phyloP scores from a whole-genome alignment of 495 filamentous ascomycete genomes.

The Thermochaetoides thermophila region DNA sequence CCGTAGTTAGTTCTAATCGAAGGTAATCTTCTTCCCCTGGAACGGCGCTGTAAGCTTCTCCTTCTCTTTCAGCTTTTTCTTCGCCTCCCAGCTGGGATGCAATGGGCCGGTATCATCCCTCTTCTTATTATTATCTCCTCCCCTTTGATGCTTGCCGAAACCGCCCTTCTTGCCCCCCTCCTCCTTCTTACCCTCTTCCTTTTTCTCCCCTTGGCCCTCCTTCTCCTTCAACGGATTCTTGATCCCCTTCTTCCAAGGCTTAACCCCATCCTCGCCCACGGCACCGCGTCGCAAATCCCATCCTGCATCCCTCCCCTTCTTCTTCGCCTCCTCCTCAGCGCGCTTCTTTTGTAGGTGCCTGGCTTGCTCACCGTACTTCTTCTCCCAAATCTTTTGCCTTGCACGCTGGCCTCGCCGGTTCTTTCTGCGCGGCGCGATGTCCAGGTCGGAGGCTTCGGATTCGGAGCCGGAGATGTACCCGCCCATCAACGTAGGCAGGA shows the following conservation, averaged over 20 bases:
- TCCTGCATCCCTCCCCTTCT: slow-evolving; percentile 25
- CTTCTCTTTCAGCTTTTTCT: slow-evolving; percentile 67
- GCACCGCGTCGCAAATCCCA: slow-evolving; percentile 40
- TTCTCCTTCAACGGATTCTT: slow-evolving; percentile 9
- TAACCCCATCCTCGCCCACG: slow-evolving; percentile 21
- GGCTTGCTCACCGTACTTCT: slow-evolving; percentile 51
- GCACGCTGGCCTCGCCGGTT: slow-evolving; percentile 85
- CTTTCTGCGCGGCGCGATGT: slow-evolving; percentile 39
- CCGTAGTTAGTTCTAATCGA: slow-evolving; percentile 43
- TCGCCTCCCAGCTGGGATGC: slow-evolving; percentile 92
- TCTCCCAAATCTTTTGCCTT: slow-evolving; percentile 75
- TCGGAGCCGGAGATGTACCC: slow-evolving; percentile 90
- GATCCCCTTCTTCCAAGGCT: slow-evolving; percentile 33
- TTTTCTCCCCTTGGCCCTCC: slow-evolving; percentile 3
- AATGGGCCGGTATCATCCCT: slow-evolving; percentile 49
- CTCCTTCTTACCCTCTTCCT: slow-evolving; percentile 3
- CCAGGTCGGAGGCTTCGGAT: slow-evolving; percentile 36
- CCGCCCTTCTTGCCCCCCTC: too few species aligned
- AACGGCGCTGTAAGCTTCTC: slow-evolving; percentile 45
- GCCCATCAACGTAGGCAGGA: slow-evolving; percentile 78
- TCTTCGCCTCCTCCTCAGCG: too few species aligned
- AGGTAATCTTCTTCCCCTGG: slow-evolving; percentile 78
- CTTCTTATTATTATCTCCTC: too few species aligned
- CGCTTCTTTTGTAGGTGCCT: slow-evolving; percentile 15
- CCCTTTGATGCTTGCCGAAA: slow-evolving; percentile 14